Evolutionary conservation across 2,329 filamentous ascomycete genomes (phyloP).

Genomic region (Neobulgaria alba): DNA sequence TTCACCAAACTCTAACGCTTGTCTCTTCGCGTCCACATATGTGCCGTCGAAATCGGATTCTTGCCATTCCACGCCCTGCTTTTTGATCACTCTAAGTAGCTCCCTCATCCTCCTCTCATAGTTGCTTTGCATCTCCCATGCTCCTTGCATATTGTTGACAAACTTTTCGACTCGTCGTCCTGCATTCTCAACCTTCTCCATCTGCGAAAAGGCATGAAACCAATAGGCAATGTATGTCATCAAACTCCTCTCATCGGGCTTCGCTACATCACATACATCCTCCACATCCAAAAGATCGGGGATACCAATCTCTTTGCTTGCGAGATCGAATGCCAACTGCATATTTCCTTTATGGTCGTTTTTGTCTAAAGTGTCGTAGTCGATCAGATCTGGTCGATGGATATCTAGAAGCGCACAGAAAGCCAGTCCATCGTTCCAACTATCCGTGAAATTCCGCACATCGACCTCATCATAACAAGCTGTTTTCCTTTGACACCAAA

Average conservation of each 20-base stretch:
- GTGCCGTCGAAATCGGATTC: constrained; percentile 80
- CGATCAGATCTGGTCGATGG: constrained; percentile 91
- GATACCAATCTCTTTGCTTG: constrained; percentile 92
- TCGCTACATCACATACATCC: constrained; percentile 93
- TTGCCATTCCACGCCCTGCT: constrained; percentile 69
- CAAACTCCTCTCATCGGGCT: constrained; percentile 89
- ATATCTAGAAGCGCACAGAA: constrained; percentile 97
- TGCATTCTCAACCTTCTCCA: constrained; percentile 97
- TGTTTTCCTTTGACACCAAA: constrained; percentile 98
- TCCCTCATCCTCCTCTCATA: constrained; percentile 88
- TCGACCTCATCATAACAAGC: constrained; percentile 97
- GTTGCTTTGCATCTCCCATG: constrained; percentile 98
- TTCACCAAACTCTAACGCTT: constrained; percentile 70
- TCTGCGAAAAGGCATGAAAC: constrained; percentile 99
- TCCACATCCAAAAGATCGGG: constrained; percentile 93
- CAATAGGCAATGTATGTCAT: constrained; percentile 99
- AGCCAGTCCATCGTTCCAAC: constrained; percentile 95
- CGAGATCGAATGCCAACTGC: constrained; percentile 95
- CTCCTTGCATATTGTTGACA: constrained; percentile 96
- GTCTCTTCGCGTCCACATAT: constrained; percentile 84
- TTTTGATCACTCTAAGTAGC: constrained; percentile 64
- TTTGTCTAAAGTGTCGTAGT: constrained; percentile 93
- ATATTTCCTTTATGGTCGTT: constrained; percentile 92
- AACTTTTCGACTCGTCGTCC: constrained; percentile 96
- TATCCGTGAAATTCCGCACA: constrained; percentile 86